Evolutionary conservation across 257 asterid genomes (phyloP), one percentile per base, ranked within the genome.

Genomic region (Nicotiana paniculata): DNA sequence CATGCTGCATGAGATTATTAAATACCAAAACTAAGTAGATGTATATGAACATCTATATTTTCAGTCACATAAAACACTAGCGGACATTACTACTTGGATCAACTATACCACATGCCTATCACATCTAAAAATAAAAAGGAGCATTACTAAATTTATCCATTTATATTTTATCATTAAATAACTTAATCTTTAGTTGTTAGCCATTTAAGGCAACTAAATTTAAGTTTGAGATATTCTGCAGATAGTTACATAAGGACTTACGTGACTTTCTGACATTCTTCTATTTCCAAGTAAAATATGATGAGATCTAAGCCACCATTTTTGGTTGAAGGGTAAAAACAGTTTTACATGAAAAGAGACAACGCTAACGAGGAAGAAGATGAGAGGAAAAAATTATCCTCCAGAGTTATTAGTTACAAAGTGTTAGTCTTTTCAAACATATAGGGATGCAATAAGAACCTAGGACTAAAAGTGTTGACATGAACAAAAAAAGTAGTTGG

Each of bases 51-150:
- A 68, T 37, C 55, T 18, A 18, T 37, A 21, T 21, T 21, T 43
- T 70, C 59, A 43, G 59, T 70, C 4, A n/a, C 77, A 70, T 21
- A 43, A 70, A 69, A 43, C 58, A n/a, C 78, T 70, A 70, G 18
- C 48, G 37, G 51, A 57, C 78, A 43, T 46, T 59, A 70, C 59
- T 70, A 21, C 78, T 43, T 70, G 78, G 78, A 70, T 72, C 61
- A 72, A 72, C 61, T 46, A 35, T 72, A 72, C 79, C 61, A 70
- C 51, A 21, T 30, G 3, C 46, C 61, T 72, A 46, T 58, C 37
- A 72, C 61, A 3, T 72, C 26, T 46, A n/a, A 12, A 72, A 72
- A 24, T 13, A 72, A 46, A 72, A 72, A 72, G 79, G 61, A 46
- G 37, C 61, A 15, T 46, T 51, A 46, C 24, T 46, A 72, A 72